Conservation (phyloP, 352 stramenopile species). For the Phytophthora pseudosyringae region DNA sequence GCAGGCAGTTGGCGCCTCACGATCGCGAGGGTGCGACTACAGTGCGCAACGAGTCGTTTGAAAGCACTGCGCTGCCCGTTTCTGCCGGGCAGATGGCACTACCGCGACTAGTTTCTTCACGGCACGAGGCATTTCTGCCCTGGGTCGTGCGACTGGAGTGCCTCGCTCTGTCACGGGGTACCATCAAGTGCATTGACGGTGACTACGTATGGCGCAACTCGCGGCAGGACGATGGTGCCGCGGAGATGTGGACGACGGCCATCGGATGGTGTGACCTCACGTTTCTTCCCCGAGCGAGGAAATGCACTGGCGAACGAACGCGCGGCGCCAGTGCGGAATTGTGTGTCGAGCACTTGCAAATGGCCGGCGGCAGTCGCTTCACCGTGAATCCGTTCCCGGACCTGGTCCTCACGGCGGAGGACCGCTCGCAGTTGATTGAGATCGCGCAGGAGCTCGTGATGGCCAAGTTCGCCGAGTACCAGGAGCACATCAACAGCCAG, state of each 20-base stretch:
- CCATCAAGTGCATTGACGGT: not conserved
- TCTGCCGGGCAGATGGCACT: slow-evolving; percentile 5
- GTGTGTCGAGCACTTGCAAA: not conserved
- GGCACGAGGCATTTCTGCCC: slow-evolving; percentile 4
- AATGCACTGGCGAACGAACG: slow-evolving; percentile 1
- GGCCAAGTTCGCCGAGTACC: slow-evolving; percentile 34
- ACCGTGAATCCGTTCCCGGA: slow-evolving; percentile 38
- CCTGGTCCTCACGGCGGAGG: slow-evolving; percentile 9
- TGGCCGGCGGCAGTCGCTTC: slow-evolving; percentile 24
- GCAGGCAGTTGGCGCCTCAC: not conserved
- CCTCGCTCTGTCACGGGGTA: not conserved
- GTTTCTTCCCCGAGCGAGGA: not conserved
- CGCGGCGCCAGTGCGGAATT: slow-evolving; percentile 16
- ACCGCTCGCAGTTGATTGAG: slow-evolving; percentile 21
- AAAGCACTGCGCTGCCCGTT: slow-evolving; percentile 2
- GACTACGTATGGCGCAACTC: not conserved
- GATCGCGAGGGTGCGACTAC: slow-evolving; percentile 8
- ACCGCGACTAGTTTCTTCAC: slow-evolving; percentile 16
- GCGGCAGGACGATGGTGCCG: slow-evolving; percentile 3
- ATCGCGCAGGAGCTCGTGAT: slow-evolving; percentile 25
- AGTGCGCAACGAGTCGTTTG: not conserved
- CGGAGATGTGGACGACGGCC: slow-evolving; percentile 1
- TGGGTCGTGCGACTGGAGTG: slow-evolving; percentile 11
- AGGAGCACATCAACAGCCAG: slow-evolving; percentile 29
- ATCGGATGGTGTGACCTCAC: slow-evolving; percentile 16